These are phyloP conservation scores for Lichina pygmaea DNA, from an alignment of 495 filamentous ascomycete species.

Conservation along the genomic window DNA sequence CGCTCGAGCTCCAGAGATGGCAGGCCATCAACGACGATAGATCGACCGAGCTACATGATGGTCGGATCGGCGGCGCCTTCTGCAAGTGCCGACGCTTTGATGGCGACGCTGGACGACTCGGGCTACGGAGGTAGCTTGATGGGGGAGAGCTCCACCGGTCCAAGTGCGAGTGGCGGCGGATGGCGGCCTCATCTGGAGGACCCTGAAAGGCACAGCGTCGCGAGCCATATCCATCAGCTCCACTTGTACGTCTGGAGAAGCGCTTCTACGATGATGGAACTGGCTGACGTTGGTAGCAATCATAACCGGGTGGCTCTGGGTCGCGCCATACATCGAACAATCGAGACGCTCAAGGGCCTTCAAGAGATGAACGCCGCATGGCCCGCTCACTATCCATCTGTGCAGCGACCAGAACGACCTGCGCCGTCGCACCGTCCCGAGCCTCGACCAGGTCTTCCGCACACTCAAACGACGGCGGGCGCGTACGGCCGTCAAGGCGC, in stretches of 20 bases:
- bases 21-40: constrained; percentile 5
- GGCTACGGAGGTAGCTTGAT: constrained; percentile 78
- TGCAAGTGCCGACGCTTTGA: constrained; percentile 39
- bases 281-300: constrained; percentile 37
- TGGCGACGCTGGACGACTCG: constrained; percentile 49
- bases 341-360: constrained; percentile 54
- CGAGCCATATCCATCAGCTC: constrained; percentile 47
- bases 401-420: constrained; percentile 23
- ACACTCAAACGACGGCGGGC: constrained; percentile 8
- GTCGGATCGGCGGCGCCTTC: constrained; percentile 64
- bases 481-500: not conserved
- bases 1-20: too few species aligned
- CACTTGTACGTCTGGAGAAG: constrained; percentile 22
- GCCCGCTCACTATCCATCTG: constrained; percentile 86
- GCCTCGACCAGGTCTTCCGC: constrained; percentile 12
- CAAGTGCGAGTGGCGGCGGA: not conserved
- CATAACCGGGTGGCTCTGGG: constrained; percentile 66
- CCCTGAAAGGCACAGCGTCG: constrained; percentile 29
- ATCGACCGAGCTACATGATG: constrained; percentile 51
- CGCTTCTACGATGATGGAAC: not conserved
- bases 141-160: constrained; percentile 18
- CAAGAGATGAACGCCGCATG: constrained; percentile 74
- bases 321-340: constrained; percentile 55
- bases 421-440: constrained; percentile 4
- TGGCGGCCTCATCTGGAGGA: constrained; percentile 15